These are phyloP conservation scores for Russula olivacea DNA, from an alignment of 768 basidiomycete genomes.

Conservation along the genomic window DNA sequence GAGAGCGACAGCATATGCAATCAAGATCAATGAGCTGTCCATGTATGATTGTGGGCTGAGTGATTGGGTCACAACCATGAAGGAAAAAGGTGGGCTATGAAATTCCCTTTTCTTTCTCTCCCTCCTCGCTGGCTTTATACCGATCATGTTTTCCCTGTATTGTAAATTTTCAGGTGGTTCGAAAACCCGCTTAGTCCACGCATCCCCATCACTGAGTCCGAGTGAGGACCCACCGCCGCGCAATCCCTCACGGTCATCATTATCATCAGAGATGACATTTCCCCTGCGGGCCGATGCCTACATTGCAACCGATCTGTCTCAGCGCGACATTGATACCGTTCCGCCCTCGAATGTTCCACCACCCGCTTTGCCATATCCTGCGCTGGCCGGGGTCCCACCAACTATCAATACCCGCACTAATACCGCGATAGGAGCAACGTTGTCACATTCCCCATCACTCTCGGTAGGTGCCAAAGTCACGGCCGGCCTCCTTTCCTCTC, in stretches of 20 bases:
- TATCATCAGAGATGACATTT: conserved; percentile 72
- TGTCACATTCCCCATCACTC: not conserved
- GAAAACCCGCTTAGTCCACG: conserved; percentile 13
- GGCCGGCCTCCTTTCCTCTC: conserved; percentile 12
- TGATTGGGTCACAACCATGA: conserved; percentile 65
- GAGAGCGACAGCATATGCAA: conserved; percentile 65
- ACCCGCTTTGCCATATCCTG: conserved; percentile 63
- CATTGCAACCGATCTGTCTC: conserved; percentile 65
- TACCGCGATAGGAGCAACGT: conserved; percentile 7
- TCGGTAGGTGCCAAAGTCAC: conserved; percentile 5
- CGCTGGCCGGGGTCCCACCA: conserved; percentile 41
- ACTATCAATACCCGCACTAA: not conserved
- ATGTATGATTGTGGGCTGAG: conserved; percentile 67
- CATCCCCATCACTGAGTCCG: not conserved
- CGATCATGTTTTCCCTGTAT: conserved; percentile 3
- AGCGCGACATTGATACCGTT: conserved; percentile 37
- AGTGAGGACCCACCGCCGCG: conserved; percentile 43
- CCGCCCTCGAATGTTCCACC: conserved; percentile 52
- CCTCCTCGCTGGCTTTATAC: conserved; percentile 3
- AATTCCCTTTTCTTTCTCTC: not conserved
- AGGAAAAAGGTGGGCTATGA: conserved; percentile 45
- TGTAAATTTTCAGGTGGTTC: conserved; percentile 13
- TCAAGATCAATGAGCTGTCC: conserved; percentile 79
- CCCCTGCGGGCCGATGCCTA: conserved; percentile 75
- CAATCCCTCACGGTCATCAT: conserved; percentile 64